Percentiles rank a stretch among this genome's conserved stretches.
phyloP scores from a whole-genome alignment of 1,139 yeast species.

The Lodderomyces orthopsilosis region DNA sequence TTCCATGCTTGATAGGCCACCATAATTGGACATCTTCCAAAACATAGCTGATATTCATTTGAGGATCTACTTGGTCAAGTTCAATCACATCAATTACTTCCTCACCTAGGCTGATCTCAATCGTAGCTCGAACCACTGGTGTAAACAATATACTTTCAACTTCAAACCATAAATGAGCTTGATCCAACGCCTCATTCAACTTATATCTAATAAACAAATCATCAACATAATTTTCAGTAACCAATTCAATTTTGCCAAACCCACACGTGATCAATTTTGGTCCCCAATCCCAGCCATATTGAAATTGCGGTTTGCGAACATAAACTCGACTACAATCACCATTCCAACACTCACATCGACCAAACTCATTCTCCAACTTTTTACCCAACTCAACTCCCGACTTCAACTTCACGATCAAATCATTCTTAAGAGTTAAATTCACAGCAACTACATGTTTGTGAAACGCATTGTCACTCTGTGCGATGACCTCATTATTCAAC shows the following conservation, averaged over 20 bases:
- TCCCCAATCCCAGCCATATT: slow-evolving; percentile 63
- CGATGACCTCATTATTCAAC: slow-evolving; percentile 31
- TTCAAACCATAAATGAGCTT: slow-evolving; percentile 11
- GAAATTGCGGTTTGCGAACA: slow-evolving; percentile 53
- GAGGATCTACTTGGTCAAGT: not conserved
- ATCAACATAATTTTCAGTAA: slow-evolving; percentile 20
- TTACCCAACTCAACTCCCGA: slow-evolving; percentile 22
- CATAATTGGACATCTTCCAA: slow-evolving; percentile 31
- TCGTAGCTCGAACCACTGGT: not conserved
- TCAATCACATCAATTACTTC: slow-evolving; percentile 3
- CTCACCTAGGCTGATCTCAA: slow-evolving; percentile 9
- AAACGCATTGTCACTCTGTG: slow-evolving; percentile 40
- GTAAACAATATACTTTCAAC: slow-evolving; percentile 4
- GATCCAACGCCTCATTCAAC: slow-evolving; percentile 14
- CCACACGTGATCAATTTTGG: slow-evolving; percentile 48
- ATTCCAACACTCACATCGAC: slow-evolving; percentile 27
- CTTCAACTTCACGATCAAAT: slow-evolving; percentile 23
- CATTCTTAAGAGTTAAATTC: slow-evolving; percentile 7
- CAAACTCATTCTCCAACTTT: slow-evolving; percentile 20
- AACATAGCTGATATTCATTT: slow-evolving; percentile 1
- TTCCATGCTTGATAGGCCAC: slow-evolving; percentile 42
- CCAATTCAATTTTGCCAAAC: slow-evolving; percentile 28
- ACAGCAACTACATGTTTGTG: slow-evolving; percentile 19
- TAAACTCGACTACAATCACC: slow-evolving; percentile 43
- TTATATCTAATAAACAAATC: slow-evolving; percentile 22